Conservation (phyloP, 2,329 filamentous ascomycete genomes). For the Hansfordia pulvinata region DNA sequence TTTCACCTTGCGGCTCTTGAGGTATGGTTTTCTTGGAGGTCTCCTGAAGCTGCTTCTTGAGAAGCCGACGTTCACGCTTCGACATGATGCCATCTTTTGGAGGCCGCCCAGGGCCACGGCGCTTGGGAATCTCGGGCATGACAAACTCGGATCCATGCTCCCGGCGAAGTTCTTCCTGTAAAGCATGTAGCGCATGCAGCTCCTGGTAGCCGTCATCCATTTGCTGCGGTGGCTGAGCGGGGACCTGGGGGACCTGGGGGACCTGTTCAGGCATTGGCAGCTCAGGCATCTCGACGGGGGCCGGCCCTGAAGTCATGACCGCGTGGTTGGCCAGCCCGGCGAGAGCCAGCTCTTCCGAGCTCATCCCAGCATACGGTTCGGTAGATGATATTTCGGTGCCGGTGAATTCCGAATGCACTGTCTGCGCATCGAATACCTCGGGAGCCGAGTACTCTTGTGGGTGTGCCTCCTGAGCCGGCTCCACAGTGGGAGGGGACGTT, state of each 20-base stretch:
- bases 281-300: not conserved
- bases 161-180: conserved; percentile 3
- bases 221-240: not conserved
- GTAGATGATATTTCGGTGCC: too few species aligned
- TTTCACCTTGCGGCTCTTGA: conserved; percentile 30
- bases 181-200: not conserved
- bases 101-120: conserved; percentile 65
- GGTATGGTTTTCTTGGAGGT: conserved; percentile 36
- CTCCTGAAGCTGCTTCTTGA: conserved; percentile 44
- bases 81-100: conserved; percentile 78
- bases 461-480: not conserved
- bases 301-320: not conserved
- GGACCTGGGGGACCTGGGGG: not conserved
- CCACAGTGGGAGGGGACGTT: not conserved
- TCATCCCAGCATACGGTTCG: too few species aligned
- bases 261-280: not conserved
- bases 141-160: conserved; percentile 16
- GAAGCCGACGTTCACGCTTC: conserved; percentile 54
- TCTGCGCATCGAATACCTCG: too few species aligned
- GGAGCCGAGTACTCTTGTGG: too few species aligned
- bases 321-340: not conserved
- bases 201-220: conserved; percentile 1
- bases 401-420: too few species aligned
- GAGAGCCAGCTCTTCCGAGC: not conserved
- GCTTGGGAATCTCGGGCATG: conserved; percentile 39